Evolutionary conservation across 805 yeast genomes (phyloP).

Genomic region (Saturnispora silvae): DNA sequence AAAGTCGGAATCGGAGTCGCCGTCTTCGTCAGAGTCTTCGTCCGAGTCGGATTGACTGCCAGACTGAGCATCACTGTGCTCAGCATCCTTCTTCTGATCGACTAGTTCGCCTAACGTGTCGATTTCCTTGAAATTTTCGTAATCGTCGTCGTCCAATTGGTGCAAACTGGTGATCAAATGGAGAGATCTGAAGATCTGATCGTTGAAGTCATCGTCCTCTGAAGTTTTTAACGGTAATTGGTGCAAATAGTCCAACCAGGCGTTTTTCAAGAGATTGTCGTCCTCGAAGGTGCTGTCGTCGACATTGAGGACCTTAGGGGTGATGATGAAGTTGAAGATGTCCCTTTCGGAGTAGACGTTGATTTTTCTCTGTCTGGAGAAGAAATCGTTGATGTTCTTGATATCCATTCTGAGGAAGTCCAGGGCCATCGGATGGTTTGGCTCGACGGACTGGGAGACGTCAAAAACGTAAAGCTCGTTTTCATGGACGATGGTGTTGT

Average conservation of each 20-base stretch:
- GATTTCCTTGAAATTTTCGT: constrained; percentile 63
- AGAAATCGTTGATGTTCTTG: constrained; percentile 86
- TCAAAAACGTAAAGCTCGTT: constrained; percentile 78
- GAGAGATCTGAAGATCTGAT: constrained; percentile 76
- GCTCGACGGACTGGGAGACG: constrained; percentile 96
- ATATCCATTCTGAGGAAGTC: constrained; percentile 97
- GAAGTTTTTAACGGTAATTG: constrained; percentile 48
- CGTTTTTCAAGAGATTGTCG: background rate
- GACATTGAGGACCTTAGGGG: constrained; percentile 20
- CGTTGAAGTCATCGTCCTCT: constrained; percentile 49
- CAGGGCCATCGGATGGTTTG: constrained; percentile 93
- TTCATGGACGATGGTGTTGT: constrained; percentile 79
- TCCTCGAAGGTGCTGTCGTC: constrained; percentile 26
- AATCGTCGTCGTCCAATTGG: constrained; percentile 84
- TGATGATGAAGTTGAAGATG: constrained; percentile 66
- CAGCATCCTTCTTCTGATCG: constrained; percentile 21
- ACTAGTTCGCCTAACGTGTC: constrained; percentile 62
- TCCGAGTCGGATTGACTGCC: constrained; percentile 24
- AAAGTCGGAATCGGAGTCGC: constrained; percentile 11
- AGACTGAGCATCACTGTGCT: constrained; percentile 7
- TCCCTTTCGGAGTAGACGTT: constrained; percentile 72
- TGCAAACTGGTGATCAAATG: constrained; percentile 72
- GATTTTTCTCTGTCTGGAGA: constrained; percentile 58
- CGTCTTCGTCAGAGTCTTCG: constrained; percentile 14
- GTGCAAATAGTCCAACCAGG: constrained; percentile 27